Conservation (phyloP, 2,329 filamentous ascomycete species). For the Alternaria arbusti region DNA sequence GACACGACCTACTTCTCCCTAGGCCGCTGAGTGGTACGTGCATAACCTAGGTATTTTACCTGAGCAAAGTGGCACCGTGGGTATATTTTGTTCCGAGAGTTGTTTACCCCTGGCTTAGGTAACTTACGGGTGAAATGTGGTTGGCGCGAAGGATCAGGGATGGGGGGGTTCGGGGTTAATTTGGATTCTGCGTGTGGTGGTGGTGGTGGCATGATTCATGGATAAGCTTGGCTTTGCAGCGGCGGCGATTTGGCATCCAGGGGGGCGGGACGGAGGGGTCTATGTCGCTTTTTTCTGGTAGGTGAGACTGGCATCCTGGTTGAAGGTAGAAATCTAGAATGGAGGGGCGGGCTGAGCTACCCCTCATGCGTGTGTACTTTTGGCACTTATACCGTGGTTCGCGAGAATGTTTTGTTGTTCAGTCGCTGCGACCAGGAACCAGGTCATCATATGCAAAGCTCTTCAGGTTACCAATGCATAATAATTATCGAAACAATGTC, state of each 20-base stretch:
- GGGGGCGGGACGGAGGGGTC: not conserved
- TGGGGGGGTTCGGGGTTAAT: not conserved
- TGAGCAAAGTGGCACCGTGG: not conserved
- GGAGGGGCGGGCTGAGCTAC: not conserved
- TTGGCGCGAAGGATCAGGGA: not conserved
- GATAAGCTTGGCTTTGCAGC: not conserved
- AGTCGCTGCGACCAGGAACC: not conserved
- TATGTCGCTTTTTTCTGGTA: not conserved
- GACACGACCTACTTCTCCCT: not conserved
- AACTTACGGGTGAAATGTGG: not conserved
- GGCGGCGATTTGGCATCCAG: not conserved
- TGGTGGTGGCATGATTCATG: not conserved
- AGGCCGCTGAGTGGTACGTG: not conserved
- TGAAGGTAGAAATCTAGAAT: not conserved
- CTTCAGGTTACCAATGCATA: not conserved
- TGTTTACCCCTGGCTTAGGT: constrained; percentile 1
- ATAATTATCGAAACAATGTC: not conserved
- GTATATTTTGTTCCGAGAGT: not conserved
- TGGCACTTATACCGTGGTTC: not conserved
- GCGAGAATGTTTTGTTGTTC: not conserved
- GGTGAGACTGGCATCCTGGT: not conserved
- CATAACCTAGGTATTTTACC: not conserved
- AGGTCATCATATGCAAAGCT: not conserved
- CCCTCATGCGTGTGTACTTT: not conserved
- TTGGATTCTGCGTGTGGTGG: not conserved